Conservation (phyloP, 305 asterid genomes). For the Fraxinus xanthoxyloides region DNA sequence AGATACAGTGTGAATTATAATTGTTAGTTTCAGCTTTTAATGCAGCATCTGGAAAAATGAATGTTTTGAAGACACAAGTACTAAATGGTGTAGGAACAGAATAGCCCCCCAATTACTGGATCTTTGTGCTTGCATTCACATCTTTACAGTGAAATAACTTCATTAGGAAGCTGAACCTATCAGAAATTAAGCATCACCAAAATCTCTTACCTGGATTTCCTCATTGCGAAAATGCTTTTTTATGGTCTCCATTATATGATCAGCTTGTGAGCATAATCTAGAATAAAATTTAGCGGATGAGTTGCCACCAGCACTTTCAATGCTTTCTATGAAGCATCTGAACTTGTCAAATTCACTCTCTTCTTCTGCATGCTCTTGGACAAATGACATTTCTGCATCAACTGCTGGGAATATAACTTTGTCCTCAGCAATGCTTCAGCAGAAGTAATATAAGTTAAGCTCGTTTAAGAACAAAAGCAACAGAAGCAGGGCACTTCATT, state of each 20-base stretch:
- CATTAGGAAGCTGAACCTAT: conserved; percentile 4
- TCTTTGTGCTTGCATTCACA: conserved; percentile 8
- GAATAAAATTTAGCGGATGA: conserved; percentile 88
- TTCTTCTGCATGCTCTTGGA: conserved; percentile 94
- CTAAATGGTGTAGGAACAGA: neutral
- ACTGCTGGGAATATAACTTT: conserved; percentile 94
- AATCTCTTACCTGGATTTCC: conserved; percentile 71
- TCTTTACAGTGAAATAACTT: conserved; percentile 5
- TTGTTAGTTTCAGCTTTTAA: conserved; percentile 6
- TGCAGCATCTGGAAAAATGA: neutral
- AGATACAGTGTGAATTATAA: conserved; percentile 9
- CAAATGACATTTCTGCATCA: conserved; percentile 83
- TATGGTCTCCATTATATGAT: conserved; percentile 80
- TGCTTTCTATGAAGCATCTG: conserved; percentile 81
- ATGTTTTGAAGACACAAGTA: neutral
- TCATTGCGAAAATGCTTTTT: conserved; percentile 83
- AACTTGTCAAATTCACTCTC: conserved; percentile 89
- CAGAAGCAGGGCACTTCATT: neutral
- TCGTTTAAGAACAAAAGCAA: conserved; percentile 20
- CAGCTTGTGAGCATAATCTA: conserved; percentile 80
- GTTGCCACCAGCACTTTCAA: conserved; percentile 82
- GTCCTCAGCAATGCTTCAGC: conserved; percentile 98
- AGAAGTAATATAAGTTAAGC: conserved; percentile 14
- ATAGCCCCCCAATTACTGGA: neutral
- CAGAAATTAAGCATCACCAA: conserved; percentile 14